phyloP scores from a whole-genome alignment of 148 eudicot genomes.

The Agrostemma githago region DNA sequence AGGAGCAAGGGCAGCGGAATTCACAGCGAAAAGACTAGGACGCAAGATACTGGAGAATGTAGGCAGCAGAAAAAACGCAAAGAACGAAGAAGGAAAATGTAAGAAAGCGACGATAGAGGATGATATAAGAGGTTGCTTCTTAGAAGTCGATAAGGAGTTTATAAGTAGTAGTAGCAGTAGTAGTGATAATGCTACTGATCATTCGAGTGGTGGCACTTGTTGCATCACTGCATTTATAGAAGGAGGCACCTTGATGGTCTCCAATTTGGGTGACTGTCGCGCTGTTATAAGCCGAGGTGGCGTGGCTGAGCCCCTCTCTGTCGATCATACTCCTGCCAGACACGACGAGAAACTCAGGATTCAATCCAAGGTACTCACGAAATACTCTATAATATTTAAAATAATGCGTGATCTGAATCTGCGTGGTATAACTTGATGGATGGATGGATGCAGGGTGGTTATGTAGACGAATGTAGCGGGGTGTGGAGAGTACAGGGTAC shows the following conservation, averaged over 20 bases:
- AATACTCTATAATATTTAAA: no score
- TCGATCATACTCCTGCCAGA: conserved; percentile 52
- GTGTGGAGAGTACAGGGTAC: conserved; percentile 69
- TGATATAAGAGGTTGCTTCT: conserved; percentile 44
- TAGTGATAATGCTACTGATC: conserved; percentile 6
- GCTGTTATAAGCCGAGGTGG: conserved; percentile 59
- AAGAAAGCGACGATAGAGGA: conserved; percentile 24
- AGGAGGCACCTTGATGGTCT: conserved; percentile 40
- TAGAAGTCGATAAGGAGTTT: conserved; percentile 45
- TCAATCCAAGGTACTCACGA: conserved; percentile 33
- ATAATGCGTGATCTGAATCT: no score
- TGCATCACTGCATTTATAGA: conserved; percentile 49
- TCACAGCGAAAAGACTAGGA: conserved; percentile 41
- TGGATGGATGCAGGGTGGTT: conserved; percentile 55
- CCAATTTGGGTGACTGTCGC: conserved; percentile 70
- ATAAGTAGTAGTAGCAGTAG: conserved; percentile 8
- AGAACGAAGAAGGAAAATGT: conserved; percentile 10
- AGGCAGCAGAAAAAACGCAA: conserved; percentile 11
- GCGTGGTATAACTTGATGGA: not conserved
- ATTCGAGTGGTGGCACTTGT: conserved; percentile 49
- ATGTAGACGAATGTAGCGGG: conserved; percentile 47
- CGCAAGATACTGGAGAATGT: conserved; percentile 43
- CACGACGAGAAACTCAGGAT: conserved; percentile 46
- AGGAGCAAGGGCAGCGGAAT: conserved; percentile 66
- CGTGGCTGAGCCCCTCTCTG: conserved; percentile 51